Base-by-base conservation (phyloP, 1,284 basidiomycete genomes). In the Ustilago lituana region DNA sequence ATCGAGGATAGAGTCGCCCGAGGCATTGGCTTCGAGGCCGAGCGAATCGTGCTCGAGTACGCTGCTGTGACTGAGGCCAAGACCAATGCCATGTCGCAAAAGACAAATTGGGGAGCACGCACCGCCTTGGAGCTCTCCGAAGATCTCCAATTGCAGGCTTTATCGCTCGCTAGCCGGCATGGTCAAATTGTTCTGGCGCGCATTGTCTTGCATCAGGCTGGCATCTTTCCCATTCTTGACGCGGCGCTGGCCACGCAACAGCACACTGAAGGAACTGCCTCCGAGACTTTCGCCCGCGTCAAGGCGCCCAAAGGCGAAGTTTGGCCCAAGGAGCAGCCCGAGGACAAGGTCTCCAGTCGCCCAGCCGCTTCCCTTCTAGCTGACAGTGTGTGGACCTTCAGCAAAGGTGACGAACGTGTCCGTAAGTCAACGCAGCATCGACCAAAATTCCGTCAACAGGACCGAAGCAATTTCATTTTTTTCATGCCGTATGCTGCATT, bases 171-270 rank as follows among this genome's bases (percentile, higher is more conserved):
- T 8, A 35, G 32, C 8, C 47, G 74, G n/a, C 61, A 76, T 17
- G 65, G 71, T 14, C 65, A 56, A 9, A 54, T 69, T 7, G 67
- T 62, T n/a, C 23, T 60, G 12, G 63, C 50, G 14, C 67, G 67
- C 32, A 35, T 76, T 36, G 62, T 51, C 10, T 26, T 73, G 26
- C 67, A 68, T 8, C 81, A 83, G 36, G 49, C 76, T 10, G 74
- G 74, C 24, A 26, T 83, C 39, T 80, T 82, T 27, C 82, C 82
- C 0, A 71, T 83, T 37, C 77, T 82, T 24, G 82, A 83, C 26
- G 81, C 80, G 3, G 65, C 71, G 5, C 60, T 73, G 29, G 77
- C 78, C 1, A 68, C 64, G 3, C 57, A 73, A 10, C 73, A 74
- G 33, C 73, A 74, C 44, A 60, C 74, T 17, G 50, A 72, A 19